A percentile compares a stretch with the other conserved stretches of the same genome.
phyloP scores from a whole-genome alignment of 1,284 basidiomycete genomes.

The Hemileia vastatrix region DNA sequence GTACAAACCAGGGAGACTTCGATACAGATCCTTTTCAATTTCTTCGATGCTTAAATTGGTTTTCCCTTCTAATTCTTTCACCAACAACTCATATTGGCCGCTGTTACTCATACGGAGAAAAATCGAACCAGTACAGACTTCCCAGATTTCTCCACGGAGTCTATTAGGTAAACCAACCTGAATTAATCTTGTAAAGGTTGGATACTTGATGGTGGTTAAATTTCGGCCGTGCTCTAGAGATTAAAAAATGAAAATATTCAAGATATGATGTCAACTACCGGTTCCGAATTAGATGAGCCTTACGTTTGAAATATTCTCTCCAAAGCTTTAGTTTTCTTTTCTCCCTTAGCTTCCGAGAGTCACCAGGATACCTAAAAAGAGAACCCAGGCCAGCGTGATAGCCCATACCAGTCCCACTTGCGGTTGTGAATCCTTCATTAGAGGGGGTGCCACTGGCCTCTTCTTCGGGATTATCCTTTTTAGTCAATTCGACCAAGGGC shows the following conservation, averaged over 20 bases:
- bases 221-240: conserved; percentile 71
- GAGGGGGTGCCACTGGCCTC: conserved; percentile 30
- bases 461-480: background rate
- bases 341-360: conserved; percentile 60
- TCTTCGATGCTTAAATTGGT: conserved; percentile 88
- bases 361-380: conserved; percentile 44
- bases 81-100: conserved; percentile 68
- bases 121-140: conserved; percentile 86
- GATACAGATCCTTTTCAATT: conserved; percentile 96
- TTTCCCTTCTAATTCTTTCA: conserved; percentile 69
- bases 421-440: conserved; percentile 43
- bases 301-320: conserved; percentile 76
- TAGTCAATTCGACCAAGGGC: background rate
- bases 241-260: background rate
- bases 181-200: conserved; percentile 87
- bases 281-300: conserved; percentile 34
- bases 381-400: conserved; percentile 65
- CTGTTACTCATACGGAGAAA: conserved; percentile 76
- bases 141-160: conserved; percentile 96
- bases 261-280: background rate
- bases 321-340: conserved; percentile 96
- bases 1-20: conserved; percentile 49
- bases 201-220: conserved; percentile 84
- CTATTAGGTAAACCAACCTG: conserved; percentile 95
- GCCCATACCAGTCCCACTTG: conserved; percentile 25